Percentiles rank a stretch among this genome's conserved stretches.
Conservation (phyloP, 2,329 filamentous ascomycete species). For the Ceratocystis cubensis region DNA sequence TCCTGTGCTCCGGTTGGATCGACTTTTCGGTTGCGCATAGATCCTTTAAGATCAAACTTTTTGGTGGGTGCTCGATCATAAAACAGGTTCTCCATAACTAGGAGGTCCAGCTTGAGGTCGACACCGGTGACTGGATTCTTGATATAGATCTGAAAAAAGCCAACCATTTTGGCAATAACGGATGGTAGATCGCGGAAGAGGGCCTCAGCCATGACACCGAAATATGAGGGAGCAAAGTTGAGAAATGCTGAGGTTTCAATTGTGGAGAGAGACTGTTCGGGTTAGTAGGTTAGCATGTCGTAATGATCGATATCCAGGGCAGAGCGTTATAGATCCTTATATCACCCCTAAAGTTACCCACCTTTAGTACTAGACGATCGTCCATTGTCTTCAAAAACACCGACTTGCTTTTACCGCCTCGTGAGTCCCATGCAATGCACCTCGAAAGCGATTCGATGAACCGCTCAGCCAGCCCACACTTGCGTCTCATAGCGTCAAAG, state of each 20-base stretch:
- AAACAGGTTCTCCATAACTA: slow-evolving; percentile 96
- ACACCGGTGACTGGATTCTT: slow-evolving; percentile 85
- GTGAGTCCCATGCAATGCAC: slow-evolving; percentile 95
- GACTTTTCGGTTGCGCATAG: slow-evolving; percentile 97
- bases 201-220: slow-evolving; percentile 91
- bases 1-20: slow-evolving; percentile 91
- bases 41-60: slow-evolving; percentile 92
- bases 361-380: slow-evolving; percentile 82
- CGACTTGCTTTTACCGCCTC: slow-evolving; percentile 94
- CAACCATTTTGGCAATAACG: slow-evolving; percentile 98
- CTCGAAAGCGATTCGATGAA: slow-evolving; percentile 91
- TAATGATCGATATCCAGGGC: background rate
- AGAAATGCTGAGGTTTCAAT: slow-evolving; percentile 91
- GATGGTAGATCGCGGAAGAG: slow-evolving; percentile 91
- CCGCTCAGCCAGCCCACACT: slow-evolving; percentile 84
- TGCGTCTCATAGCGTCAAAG: slow-evolving; percentile 84
- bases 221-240: slow-evolving; percentile 91
- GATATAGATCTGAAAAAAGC: slow-evolving; percentile 94
- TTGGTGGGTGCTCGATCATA: slow-evolving; percentile 85
- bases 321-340: no score
- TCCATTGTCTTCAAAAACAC: slow-evolving; percentile 95
- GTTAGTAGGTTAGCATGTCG: background rate
- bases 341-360: slow-evolving; percentile 23
- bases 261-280: slow-evolving; percentile 60
- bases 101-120: slow-evolving; percentile 85